These are phyloP conservation scores for Vanilla planifolia DNA, from an alignment of 106 monocot genomes.

Conservation along the genomic window DNA sequence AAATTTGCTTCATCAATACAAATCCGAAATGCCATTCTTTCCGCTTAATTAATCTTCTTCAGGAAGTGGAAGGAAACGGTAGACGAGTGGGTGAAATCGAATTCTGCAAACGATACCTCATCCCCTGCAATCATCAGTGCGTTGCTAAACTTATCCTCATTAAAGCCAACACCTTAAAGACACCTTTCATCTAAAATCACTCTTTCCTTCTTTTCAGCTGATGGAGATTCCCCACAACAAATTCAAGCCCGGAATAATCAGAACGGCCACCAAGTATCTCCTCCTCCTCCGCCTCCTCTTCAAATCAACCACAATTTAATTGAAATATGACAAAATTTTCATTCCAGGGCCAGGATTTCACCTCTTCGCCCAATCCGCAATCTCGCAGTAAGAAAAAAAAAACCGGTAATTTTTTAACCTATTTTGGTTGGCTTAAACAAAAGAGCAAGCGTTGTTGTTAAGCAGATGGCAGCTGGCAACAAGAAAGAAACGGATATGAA, in stretches of 20 bases:
- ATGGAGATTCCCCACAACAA: constrained; percentile 41
- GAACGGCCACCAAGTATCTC: constrained; percentile 35
- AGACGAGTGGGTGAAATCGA: constrained; percentile 52
- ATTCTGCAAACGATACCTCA: constrained; percentile 20
- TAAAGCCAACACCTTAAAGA: background rate
- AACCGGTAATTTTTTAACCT: no score
- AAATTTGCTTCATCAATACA: background rate
- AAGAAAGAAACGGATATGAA: constrained; percentile 16
- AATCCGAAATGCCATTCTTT: background rate
- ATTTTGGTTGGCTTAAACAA: background rate
- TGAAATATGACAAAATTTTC: background rate
- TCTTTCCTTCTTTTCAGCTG: constrained; percentile 25
- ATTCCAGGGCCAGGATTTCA: constrained; percentile 40
- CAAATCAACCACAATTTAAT: no score
- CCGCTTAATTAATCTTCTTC: background rate
- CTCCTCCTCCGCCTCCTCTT: background rate
- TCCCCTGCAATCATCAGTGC: constrained; percentile 36
- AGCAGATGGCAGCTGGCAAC: constrained; percentile 27
- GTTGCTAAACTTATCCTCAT: constrained; percentile 12
- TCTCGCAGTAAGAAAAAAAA: constrained; percentile 29
- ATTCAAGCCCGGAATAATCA: constrained; percentile 18
- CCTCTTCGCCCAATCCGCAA: constrained; percentile 42
- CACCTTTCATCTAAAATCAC: no score
- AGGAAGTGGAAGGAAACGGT: constrained; percentile 70
- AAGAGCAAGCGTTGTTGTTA: background rate